Conservation (phyloP, 2,329 filamentous ascomycete species). For the Beauveria brongniartii region DNA sequence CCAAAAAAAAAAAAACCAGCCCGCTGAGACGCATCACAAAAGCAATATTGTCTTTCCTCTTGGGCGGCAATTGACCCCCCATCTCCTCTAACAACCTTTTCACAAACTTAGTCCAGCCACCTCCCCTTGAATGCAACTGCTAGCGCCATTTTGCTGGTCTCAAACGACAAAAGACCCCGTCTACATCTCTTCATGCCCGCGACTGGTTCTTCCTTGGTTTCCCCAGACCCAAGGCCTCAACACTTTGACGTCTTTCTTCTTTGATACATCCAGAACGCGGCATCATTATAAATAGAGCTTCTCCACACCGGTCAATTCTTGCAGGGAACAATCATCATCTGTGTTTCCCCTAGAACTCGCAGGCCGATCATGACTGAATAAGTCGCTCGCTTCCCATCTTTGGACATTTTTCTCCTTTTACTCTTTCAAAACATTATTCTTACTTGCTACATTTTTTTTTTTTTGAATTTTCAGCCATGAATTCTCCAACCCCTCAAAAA, state of each 20-base stretch:
- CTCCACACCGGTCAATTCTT: background rate
- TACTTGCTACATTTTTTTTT: background rate
- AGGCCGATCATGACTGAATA: constrained; percentile 4
- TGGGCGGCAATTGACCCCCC: constrained; percentile 3
- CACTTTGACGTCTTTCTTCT: background rate
- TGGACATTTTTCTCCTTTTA: background rate
- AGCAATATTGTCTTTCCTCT: background rate
- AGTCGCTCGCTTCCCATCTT: background rate
- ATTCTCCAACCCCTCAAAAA: background rate
- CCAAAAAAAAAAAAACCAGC: background rate
- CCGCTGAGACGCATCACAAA: background rate
- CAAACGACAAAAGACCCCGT: background rate
- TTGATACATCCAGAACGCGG: background rate
- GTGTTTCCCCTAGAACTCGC: background rate
- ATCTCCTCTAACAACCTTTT: background rate
- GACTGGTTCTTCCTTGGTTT: background rate
- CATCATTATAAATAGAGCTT: background rate
- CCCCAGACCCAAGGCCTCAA: background rate
- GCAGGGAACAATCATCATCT: background rate
- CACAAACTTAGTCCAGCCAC: background rate
- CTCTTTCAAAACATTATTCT: background rate
- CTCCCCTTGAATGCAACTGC: background rate
- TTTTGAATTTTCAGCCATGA: background rate
- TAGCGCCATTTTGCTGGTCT: background rate
- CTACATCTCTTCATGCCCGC: background rate